Evolutionary conservation across 2,329 filamentous ascomycete species (phyloP), one percentile per base, ranked within the genome.

Genomic region (Talaromyces sp.): DNA sequence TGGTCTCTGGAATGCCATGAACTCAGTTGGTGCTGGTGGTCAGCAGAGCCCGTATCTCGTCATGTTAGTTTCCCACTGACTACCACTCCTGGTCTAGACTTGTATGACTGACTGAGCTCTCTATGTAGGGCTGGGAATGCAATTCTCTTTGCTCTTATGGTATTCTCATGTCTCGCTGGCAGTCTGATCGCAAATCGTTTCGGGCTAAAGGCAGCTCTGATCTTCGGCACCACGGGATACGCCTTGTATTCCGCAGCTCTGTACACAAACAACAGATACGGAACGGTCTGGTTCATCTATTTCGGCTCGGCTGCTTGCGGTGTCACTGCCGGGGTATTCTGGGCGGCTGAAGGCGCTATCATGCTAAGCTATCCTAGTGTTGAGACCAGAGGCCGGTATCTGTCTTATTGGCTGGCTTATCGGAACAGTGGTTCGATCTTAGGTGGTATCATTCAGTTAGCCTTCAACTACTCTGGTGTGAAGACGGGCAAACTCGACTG

Each of bases 201-300:
- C 21, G 57, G 57, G 8, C 25, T 52, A 31, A 52, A 60, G 16
- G 46, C 18, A 16, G 28, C 58, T 8, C 25, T 60, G 31, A 52
- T 50, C 5, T 50, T 60, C 46, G 44, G 58, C 5, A 60, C 44
- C 1, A 39, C 40, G 5, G 57, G 42, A 40, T 50, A 50, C 28
- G 57, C 42, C 2, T 12, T 48, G 16, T 50, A 60, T 18, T 21
- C 42, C 11, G 40, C 58, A 18, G n/a, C 58, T 39, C n/a, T 39
- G 14, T 39, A 60, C 3, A 59, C 21, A 57, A 82, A 82, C 67
- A 82, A 82, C 68, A 74, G 79, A 3, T 82, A 75, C 65, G 80
- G 80, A 1, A 82, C 79, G 35, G 78, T 75, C 12, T 83, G 80
- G 80, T 77, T 82, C n/a, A 76, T 74, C 81, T 1, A 71, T 82